These are phyloP conservation scores for Amanita subjunquillea DNA, from an alignment of 768 basidiomycete genomes.

Conservation along the genomic window DNA sequence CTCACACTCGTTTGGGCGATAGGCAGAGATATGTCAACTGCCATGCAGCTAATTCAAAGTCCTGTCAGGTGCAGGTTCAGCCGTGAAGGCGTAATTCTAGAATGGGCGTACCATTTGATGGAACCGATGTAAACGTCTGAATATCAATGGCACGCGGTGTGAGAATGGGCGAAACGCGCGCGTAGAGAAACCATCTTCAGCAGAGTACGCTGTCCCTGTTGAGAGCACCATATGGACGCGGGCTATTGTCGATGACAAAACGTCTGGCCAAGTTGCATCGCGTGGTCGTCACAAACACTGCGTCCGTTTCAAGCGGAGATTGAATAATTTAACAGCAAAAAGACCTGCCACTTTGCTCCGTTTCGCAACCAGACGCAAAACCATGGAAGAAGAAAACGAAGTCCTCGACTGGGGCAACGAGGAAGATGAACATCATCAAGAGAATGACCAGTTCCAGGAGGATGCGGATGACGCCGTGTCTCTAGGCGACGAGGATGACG, in stretches of 20 bases:
- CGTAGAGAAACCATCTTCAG: slow-evolving; percentile 28
- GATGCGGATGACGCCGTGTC: slow-evolving; percentile 46
- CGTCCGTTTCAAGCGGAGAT: slow-evolving; percentile 13
- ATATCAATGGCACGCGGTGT: slow-evolving; percentile 67
- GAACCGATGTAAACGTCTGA: slow-evolving; percentile 69
- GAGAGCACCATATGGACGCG: slow-evolving; percentile 30
- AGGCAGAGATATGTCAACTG: slow-evolving; percentile 91
- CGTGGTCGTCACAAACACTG: neutral
- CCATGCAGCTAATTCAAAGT: slow-evolving; percentile 96
- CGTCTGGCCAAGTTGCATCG: too few species aligned
- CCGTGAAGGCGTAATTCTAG: neutral
- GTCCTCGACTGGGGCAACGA: slow-evolving; percentile 59
- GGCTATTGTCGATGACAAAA: slow-evolving; percentile 7
- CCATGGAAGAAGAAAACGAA: slow-evolving; percentile 61
- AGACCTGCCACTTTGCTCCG: neutral
- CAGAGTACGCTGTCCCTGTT: slow-evolving; percentile 24
- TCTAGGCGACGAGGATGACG: slow-evolving; percentile 64
- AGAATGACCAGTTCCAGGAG: slow-evolving; percentile 15
- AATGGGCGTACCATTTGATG: slow-evolving; percentile 67
- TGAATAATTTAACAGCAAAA: slow-evolving; percentile 1
- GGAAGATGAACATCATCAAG: slow-evolving; percentile 29
- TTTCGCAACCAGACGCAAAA: slow-evolving; percentile 10
- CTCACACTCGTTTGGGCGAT: slow-evolving; percentile 83
- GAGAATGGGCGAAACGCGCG: slow-evolving; percentile 27
- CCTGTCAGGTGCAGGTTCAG: slow-evolving; percentile 35